phyloP scores from a whole-genome alignment of 768 basidiomycete genomes.

The Auricularia cornea region DNA sequence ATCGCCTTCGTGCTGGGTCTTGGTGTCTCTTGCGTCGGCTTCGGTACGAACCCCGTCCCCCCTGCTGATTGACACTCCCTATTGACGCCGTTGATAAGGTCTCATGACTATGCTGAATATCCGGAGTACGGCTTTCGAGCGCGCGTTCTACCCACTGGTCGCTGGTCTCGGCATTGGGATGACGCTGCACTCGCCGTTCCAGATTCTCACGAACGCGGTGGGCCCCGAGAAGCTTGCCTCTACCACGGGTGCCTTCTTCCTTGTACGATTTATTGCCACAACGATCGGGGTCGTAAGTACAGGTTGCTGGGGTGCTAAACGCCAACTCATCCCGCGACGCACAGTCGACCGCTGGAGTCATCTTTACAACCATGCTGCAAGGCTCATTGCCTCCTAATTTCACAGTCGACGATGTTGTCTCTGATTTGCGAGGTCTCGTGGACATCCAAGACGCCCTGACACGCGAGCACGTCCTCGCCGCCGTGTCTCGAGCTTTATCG shows the following conservation, averaged over 20 bases:
- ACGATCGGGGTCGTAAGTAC: constrained; percentile 65
- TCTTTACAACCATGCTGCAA: not conserved
- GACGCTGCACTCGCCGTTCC: constrained; percentile 80
- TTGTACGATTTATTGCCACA: constrained; percentile 80
- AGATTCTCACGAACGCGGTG: constrained; percentile 62
- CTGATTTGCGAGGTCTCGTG: not conserved
- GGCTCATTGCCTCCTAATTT: not conserved
- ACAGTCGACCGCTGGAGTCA: not conserved
- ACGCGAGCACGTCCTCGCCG: not conserved
- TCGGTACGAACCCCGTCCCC: constrained; percentile 44
- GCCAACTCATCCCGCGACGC: not conserved
- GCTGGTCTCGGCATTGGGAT: constrained; percentile 74
- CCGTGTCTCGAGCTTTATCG: not conserved
- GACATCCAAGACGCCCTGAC: not conserved
- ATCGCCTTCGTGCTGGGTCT: constrained; percentile 56
- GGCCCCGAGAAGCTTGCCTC: constrained; percentile 60
- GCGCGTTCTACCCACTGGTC: constrained; percentile 56
- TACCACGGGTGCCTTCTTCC: constrained; percentile 80
- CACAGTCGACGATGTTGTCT: not conserved
- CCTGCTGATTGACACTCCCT: constrained; percentile 7
- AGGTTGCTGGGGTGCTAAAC: not conserved
- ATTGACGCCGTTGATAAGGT: constrained; percentile 34
- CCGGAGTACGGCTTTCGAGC: constrained; percentile 33
- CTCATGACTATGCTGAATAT: constrained; percentile 58
- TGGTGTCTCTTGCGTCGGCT: constrained; percentile 57